These are phyloP conservation scores for Termitomyces sp. DNA, from an alignment of 768 basidiomycete species.

Conservation along the genomic window DNA sequence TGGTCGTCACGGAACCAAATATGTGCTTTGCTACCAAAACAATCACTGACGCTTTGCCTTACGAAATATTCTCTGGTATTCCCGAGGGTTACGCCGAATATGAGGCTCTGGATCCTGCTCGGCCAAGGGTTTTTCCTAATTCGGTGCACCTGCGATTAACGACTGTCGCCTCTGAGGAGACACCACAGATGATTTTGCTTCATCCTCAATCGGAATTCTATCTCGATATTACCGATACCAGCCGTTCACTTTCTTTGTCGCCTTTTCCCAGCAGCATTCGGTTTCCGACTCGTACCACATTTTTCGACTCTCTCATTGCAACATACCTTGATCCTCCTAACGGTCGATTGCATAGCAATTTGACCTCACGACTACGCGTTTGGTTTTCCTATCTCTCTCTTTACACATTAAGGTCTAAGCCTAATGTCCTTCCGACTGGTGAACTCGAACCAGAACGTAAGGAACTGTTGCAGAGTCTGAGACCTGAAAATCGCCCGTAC, in stretches of 20 bases:
- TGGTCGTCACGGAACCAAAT: background rate
- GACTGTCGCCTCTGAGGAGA: background rate
- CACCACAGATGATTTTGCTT: slow-evolving; percentile 9
- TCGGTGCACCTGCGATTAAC: background rate
- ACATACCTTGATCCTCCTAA: background rate
- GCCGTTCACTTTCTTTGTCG: slow-evolving; percentile 9
- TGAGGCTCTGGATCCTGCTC: background rate
- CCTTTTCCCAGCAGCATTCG: slow-evolving; percentile 10
- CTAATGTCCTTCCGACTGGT: slow-evolving; percentile 2
- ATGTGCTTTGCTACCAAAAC: background rate
- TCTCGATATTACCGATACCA: slow-evolving; percentile 10
- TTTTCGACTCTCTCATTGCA: background rate
- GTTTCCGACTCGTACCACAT: slow-evolving; percentile 10
- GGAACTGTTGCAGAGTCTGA: slow-evolving; percentile 6
- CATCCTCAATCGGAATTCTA: slow-evolving; percentile 13
- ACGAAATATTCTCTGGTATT: background rate
- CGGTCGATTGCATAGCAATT: background rate
- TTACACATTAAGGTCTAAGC: slow-evolving; percentile 10
- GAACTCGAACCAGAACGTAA: slow-evolving; percentile 8
- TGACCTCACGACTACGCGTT: background rate
- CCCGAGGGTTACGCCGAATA: background rate
- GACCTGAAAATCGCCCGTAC: slow-evolving; percentile 10
- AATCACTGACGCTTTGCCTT: background rate
- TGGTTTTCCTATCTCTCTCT: background rate
- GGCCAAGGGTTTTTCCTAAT: background rate